Percentiles rank a stretch among this genome's conserved stretches.
phyloP scores from a whole-genome alignment of 495 filamentous ascomycete genomes.

The Penicillium nucicola region DNA sequence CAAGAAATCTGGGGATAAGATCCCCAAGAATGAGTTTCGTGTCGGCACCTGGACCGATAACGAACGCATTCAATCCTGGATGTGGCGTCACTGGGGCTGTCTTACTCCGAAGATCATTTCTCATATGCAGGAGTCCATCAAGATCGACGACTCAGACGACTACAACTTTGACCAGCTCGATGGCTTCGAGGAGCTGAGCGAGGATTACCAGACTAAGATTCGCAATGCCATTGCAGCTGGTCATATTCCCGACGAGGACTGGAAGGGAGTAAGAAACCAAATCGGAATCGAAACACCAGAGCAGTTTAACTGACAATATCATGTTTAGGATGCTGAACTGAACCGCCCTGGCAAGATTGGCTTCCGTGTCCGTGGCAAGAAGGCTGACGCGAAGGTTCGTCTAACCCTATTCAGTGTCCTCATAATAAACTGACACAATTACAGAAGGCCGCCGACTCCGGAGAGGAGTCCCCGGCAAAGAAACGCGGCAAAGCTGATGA shows the following conservation, averaged over 20 bases:
- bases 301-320: background rate
- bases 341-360: slow-evolving; percentile 65
- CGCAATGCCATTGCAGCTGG: slow-evolving; percentile 60
- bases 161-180: slow-evolving; percentile 51
- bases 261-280: slow-evolving; percentile 62
- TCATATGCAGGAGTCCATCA: slow-evolving; percentile 44
- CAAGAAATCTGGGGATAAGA: slow-evolving; percentile 61
- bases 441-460: background rate
- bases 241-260: slow-evolving; percentile 73
- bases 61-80: slow-evolving; percentile 48
- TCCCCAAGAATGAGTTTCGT: slow-evolving; percentile 72
- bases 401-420: too few relatives aligned
- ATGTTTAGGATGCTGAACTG: slow-evolving; percentile 58
- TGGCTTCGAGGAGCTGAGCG: slow-evolving; percentile 68
- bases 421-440: slow-evolving; percentile 11
- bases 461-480: slow-evolving; percentile 27
- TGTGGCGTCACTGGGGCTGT: slow-evolving; percentile 87
- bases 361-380: slow-evolving; percentile 48
- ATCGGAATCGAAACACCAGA: slow-evolving; percentile 1
- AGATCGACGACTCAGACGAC: slow-evolving; percentile 21
- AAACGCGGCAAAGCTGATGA: slow-evolving; percentile 13
- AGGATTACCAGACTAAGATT: slow-evolving; percentile 61
- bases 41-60: slow-evolving; percentile 64
- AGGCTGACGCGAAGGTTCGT: slow-evolving; percentile 14
- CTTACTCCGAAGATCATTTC: slow-evolving; percentile 61